These are phyloP conservation scores for Podospora pseudocomata DNA, from an alignment of 495 filamentous ascomycete genomes.

Conservation along the genomic window DNA sequence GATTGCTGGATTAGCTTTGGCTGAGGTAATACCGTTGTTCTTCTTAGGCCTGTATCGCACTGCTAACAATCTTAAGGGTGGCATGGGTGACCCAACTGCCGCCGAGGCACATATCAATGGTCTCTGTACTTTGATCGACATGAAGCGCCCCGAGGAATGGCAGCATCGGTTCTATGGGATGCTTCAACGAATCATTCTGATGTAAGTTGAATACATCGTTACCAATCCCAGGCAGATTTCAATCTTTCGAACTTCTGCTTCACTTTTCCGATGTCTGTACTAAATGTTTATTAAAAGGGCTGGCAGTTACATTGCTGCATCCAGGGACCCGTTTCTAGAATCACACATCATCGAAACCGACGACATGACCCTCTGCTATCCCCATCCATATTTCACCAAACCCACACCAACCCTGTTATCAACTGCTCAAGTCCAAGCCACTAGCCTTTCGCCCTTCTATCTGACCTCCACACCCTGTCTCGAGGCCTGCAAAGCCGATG, in stretches of 20 bases:
- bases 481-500: slow-evolving; percentile 27
- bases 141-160: slow-evolving; percentile 20
- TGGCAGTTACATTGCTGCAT: slow-evolving; percentile 24
- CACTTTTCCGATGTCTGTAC: not conserved
- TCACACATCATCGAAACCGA: not conserved
- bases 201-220: slow-evolving; percentile 13
- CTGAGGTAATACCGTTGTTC: slow-evolving; percentile 19
- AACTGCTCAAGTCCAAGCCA: slow-evolving; percentile 18
- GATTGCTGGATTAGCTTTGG: slow-evolving; percentile 26
- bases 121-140: slow-evolving; percentile 24
- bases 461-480: slow-evolving; percentile 17
- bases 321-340: slow-evolving; percentile 11
- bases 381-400: slow-evolving; percentile 5
- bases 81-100: slow-evolving; percentile 23
- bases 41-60: not conserved
- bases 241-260: not conserved
- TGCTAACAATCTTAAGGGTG: slow-evolving; percentile 8
- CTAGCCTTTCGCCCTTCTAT: slow-evolving; percentile 25
- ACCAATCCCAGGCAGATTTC: not conserved
- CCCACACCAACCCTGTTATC: slow-evolving; percentile 17
- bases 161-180: slow-evolving; percentile 22
- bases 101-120: slow-evolving; percentile 26
- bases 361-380: slow-evolving; percentile 6
- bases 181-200: slow-evolving; percentile 20
- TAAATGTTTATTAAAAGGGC: slow-evolving; percentile 8